Base-by-base conservation (phyloP, 768 basidiomycete species). In the Suillus ampliporus region DNA sequence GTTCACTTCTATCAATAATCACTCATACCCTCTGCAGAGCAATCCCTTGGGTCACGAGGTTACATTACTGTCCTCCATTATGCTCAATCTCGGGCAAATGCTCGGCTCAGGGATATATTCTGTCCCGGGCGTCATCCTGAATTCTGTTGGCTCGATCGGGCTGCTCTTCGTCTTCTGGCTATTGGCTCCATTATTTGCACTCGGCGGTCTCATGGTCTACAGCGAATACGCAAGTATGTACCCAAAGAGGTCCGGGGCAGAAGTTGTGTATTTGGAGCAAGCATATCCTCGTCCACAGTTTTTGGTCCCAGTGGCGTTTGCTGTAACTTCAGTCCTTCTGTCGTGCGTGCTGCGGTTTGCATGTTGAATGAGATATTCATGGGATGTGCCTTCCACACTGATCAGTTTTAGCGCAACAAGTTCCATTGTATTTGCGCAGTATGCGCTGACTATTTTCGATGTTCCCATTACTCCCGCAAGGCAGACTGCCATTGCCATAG, bases 221-320 rank as follows among this genome's bases (percentile, higher is more conserved):
- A 73, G 80, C 15, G 83, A 84, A 67, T 79, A 80, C 37, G 78
- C 79, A 2, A 74, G 79, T 40, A 80, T 81, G 69, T 84, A 83
- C 65, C 84, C 84, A 14, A 74, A 79, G 58, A 76, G 84, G 19
- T 81, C 82, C 7, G 83, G 83, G 8, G 84, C 80, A 10, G 79
- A 83, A 63, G 82, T 83, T 7, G 83, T 79, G 3, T 83, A 82
- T 58, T 72, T 83, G 15, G 80, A 82, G 28, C 67, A 69, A 17
- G 64, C 67, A 17, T 70, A 70, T 60, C 63, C 51, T 19, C 63
- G 61, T 31, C 70, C 69, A 35, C 58, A 59, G 58, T 63, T 47
- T 65, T 72, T 83, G 43, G 73, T 84, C 28, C 80, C 82, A 2
- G 78, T 78, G 31, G 66, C 74, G 2, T 84, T 82, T 63, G 81